Evolutionary conservation across 2,329 filamentous ascomycete genomes (phyloP), one percentile per base, ranked within the genome.

Genomic region (Mycogone perniciosa): DNA sequence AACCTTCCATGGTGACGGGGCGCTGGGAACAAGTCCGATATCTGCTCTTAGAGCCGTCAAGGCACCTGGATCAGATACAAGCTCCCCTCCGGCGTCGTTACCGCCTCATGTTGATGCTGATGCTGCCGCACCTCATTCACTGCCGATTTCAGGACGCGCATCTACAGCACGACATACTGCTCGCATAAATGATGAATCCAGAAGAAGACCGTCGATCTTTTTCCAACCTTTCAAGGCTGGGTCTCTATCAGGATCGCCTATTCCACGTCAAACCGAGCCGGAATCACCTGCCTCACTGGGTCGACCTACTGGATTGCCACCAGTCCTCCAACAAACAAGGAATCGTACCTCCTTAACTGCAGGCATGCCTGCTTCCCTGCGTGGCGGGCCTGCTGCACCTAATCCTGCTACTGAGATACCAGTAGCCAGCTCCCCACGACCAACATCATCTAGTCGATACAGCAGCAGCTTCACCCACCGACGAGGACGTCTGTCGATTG

Each of bases 151-250:
- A 6, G 66, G 63, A n/a, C 62, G 67, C 11, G 51, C 57, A 5
- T 56, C 62, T 10, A 51, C 64, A 27, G 53, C 62, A 26, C 66
- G 70, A 29, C 69, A 67, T 9, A 58, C 67, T 1, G 54, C 73
- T 38, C 73, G 74, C 45, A 70, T 68, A 10, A 68, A 85, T 20
- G 76, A 87, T 40, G 74, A 72, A 26, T 62, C 78, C 44, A 77
- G 77, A 48, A 80, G 90, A 59, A 82, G 89, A 48, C 85, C 88
- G 6, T 96, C 89, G 0, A 81, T 96, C 26, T 95, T 89, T 1
- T 96, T 96, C 61, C 89, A 95, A 60, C 91, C 92, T 0, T 99
- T 99, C 74, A 99, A 99, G 69, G 89, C 91, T 10, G 92, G 92
- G 8, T 95, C 92, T 1, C 75, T 97, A n/a, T 95, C 91, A 2